Conservation (phyloP, 441 rosid genomes). For the Gossypium gossypioides region DNA sequence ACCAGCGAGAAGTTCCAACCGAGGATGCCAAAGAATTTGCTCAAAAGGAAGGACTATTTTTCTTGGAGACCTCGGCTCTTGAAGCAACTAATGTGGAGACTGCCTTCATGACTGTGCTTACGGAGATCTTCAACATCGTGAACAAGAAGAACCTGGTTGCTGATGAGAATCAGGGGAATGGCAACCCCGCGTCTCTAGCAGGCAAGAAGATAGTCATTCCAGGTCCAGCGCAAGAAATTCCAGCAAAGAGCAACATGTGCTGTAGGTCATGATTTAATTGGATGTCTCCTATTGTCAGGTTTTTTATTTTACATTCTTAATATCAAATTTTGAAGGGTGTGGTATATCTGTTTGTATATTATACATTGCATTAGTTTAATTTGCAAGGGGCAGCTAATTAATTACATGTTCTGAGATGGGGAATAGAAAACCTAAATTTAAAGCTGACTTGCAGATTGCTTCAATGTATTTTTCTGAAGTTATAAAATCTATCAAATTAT, state of each 20-base stretch:
- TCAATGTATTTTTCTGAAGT: background rate
- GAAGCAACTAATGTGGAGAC: slow-evolving; percentile 49
- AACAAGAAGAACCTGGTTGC: slow-evolving; percentile 70
- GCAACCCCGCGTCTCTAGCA: slow-evolving; percentile 50
- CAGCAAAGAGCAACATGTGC: slow-evolving; percentile 47
- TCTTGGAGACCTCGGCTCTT: slow-evolving; percentile 57
- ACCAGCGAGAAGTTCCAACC: slow-evolving; percentile 43
- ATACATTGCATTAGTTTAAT: slow-evolving; percentile 14
- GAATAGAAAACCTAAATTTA: slow-evolving; percentile 2
- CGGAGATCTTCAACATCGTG: slow-evolving; percentile 68
- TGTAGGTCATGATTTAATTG: slow-evolving; percentile 42
- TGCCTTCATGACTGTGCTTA: slow-evolving; percentile 60
- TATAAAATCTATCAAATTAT: background rate
- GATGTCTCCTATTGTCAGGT: background rate
- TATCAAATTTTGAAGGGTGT: slow-evolving; percentile 30
- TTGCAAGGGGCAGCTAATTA: slow-evolving; percentile 20
- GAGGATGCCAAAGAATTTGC: slow-evolving; percentile 65
- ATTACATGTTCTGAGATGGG: slow-evolving; percentile 5
- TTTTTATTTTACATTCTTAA: slow-evolving; percentile 5
- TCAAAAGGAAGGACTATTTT: slow-evolving; percentile 55
- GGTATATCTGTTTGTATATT: slow-evolving; percentile 36
- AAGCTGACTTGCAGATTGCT: slow-evolving; percentile 5
- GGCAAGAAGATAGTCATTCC: slow-evolving; percentile 77
- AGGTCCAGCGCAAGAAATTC: slow-evolving; percentile 63
- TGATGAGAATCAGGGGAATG: slow-evolving; percentile 42